These are phyloP conservation scores for Penicillium cosmopolitanum DNA, from an alignment of 495 filamentous ascomycete genomes.

Conservation along the genomic window DNA sequence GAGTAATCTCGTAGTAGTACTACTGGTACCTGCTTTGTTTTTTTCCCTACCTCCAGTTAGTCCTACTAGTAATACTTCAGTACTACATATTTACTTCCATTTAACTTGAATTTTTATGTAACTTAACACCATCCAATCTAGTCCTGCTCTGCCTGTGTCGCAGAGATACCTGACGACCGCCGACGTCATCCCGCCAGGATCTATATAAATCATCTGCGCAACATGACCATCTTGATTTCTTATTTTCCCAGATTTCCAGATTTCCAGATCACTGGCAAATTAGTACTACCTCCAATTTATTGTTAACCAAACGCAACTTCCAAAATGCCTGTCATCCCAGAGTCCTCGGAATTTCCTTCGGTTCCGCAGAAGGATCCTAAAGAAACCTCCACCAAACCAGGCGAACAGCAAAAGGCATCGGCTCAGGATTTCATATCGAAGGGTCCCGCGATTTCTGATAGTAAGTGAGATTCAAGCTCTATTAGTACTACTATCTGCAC, in stretches of 20 bases:
- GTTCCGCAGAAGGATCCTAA: slow-evolving; percentile 27
- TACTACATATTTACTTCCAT: too few relatives aligned
- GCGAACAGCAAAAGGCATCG: slow-evolving; percentile 36
- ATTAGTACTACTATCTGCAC: not conserved
- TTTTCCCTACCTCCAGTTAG: too few relatives aligned
- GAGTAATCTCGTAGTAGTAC: too few relatives aligned
- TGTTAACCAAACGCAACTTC: too few relatives aligned
- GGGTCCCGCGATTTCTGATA: slow-evolving; percentile 49
- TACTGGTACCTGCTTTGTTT: too few relatives aligned
- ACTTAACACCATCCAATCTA: not conserved
- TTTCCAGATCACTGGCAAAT: not conserved
- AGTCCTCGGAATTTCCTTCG: slow-evolving; percentile 30
- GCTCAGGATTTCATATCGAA: slow-evolving; percentile 44
- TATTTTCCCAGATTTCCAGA: not conserved
- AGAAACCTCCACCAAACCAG: slow-evolving; percentile 24
- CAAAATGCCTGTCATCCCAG: slow-evolving; percentile 42
- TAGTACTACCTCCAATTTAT: too few relatives aligned
- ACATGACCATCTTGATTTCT: not conserved
- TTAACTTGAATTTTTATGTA: too few relatives aligned
- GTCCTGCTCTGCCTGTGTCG: not conserved
- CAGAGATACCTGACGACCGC: slow-evolving; percentile 8
- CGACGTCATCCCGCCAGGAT: slow-evolving; percentile 30
- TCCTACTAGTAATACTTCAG: too few relatives aligned
- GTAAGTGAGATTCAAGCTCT: slow-evolving; percentile 27
- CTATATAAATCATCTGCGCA: slow-evolving; percentile 17